Conservation (phyloP, 495 filamentous ascomycete genomes). For the Endocarpon pusillum region DNA sequence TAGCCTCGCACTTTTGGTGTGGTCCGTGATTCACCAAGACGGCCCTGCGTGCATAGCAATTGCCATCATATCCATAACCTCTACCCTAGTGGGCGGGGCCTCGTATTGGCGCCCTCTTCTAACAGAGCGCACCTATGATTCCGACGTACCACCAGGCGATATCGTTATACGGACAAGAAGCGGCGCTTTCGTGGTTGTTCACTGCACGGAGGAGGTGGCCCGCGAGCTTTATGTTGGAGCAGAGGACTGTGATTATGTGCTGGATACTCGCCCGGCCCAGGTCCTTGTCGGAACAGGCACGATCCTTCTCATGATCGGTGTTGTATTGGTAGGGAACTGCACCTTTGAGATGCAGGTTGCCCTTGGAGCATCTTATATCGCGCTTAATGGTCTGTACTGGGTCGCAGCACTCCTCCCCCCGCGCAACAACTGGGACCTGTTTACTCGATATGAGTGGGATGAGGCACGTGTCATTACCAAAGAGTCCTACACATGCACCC, state of each 20-base stretch:
- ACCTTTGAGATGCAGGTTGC: constrained; percentile 40
- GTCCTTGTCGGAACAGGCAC: constrained; percentile 38
- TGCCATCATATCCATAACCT: constrained; percentile 8
- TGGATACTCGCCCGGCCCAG: constrained; percentile 22
- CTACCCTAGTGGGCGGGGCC: constrained; percentile 28
- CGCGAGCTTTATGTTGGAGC: constrained; percentile 46
- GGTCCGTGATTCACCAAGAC: constrained; percentile 31
- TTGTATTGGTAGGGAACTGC: constrained; percentile 46
- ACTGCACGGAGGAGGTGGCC: constrained; percentile 44
- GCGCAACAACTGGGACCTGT: constrained; percentile 33
- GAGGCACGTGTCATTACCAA: too few species aligned
- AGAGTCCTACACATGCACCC: too few species aligned
- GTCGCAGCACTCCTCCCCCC: constrained; percentile 29
- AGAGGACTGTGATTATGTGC: constrained; percentile 36
- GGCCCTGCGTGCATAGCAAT: constrained; percentile 21
- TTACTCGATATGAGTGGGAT: constrained; percentile 20
- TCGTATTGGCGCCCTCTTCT: constrained; percentile 37
- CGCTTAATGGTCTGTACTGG: constrained; percentile 46
- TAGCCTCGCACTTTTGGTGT: constrained; percentile 24
- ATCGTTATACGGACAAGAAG: constrained; percentile 42
- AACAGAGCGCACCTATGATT: constrained; percentile 26
- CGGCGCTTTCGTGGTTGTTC: constrained; percentile 42
- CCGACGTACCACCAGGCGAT: constrained; percentile 37
- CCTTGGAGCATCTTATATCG: constrained; percentile 37
- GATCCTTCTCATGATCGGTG: constrained; percentile 40